phyloP scores from a whole-genome alignment of 352 stramenopile species.

The Globisporangium paddicum region DNA sequence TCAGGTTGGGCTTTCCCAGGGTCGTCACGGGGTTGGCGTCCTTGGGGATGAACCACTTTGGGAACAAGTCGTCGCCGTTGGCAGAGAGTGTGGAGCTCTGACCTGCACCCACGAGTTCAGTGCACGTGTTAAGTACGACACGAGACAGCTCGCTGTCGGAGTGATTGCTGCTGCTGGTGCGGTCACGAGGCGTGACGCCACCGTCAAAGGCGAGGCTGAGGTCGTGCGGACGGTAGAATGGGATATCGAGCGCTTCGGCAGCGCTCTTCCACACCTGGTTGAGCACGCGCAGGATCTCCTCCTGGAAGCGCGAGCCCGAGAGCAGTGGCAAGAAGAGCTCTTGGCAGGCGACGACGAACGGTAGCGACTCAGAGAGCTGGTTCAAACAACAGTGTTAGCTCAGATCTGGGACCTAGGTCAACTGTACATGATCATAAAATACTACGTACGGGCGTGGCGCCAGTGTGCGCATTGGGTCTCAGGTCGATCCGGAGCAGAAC shows the following conservation, averaged over 20 bases:
- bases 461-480: constrained; percentile 22
- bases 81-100: neutral
- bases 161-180: neutral
- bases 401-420: neutral
- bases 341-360: constrained; percentile 22
- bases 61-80: constrained; percentile 33
- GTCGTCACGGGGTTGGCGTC: constrained; percentile 32
- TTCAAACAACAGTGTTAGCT: neutral
- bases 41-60: constrained; percentile 55
- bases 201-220: constrained; percentile 31
- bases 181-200: constrained; percentile 36
- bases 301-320: constrained; percentile 57
- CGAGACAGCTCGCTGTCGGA: constrained; percentile 14
- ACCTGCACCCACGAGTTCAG: constrained; percentile 21
- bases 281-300: constrained; percentile 53
- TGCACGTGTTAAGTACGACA: constrained; percentile 6
- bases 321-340: constrained; percentile 50
- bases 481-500: constrained; percentile 54
- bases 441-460: constrained; percentile 21
- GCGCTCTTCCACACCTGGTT: constrained; percentile 48
- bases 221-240: constrained; percentile 51
- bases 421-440: neutral
- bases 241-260: constrained; percentile 33
- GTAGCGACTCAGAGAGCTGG: constrained; percentile 35
- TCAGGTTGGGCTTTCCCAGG: constrained; percentile 29